Evolutionary conservation across 139 green algal species (phyloP), one percentile per base, ranked within the genome.

Genomic region (Chlorella vulgaris): DNA sequence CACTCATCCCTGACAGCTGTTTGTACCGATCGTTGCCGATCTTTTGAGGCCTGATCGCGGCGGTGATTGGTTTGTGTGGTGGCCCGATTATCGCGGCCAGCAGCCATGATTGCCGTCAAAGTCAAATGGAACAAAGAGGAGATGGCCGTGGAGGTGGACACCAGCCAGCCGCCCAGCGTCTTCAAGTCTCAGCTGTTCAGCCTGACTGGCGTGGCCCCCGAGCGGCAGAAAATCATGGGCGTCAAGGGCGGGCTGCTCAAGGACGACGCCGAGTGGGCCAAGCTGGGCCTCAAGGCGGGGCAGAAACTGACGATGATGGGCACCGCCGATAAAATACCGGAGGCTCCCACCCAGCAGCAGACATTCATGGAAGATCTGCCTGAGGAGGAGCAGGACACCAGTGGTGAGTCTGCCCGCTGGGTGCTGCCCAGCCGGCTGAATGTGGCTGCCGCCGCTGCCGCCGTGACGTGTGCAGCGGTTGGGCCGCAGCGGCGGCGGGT

Each of bases 161-260:
- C 86, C 1, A 50, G 62, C 2, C 84, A 97, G 81, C 84, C 94
- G 10, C 92, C 94, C 0, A 3, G 94, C 5, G 81, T 97, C 0
- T 98, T 99, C 89, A 99, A 99, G 85, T 90, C 84, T n/a, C 96
- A 99, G 91, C 87, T 99, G 24, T 98, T 96, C 81, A 91, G 92
- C 15, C 88, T 99, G 21, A 98, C 92, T 24, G 93, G 92, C 38
- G 97, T 99, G 31, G 91, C 96, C 7, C 91, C 93, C 1, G 96
- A 99, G 33, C 86, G 95, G 5, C 95, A 99, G 79, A 99, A 99
- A 81, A 94, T 99, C 38, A 95, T 98, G 89, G 91, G 81, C 42
- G 61, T 99, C 42, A 99, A 99, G 84, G 97, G 96, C 36, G 93
- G 93, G 8, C 78, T 97, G 81, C 89, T 98, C 15, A 95, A 97